Percentiles rank a stretch among this genome's conserved stretches.
Evolutionary conservation across 345 rosid genomes (phyloP).

Genomic region (Syzygium jambos): DNA sequence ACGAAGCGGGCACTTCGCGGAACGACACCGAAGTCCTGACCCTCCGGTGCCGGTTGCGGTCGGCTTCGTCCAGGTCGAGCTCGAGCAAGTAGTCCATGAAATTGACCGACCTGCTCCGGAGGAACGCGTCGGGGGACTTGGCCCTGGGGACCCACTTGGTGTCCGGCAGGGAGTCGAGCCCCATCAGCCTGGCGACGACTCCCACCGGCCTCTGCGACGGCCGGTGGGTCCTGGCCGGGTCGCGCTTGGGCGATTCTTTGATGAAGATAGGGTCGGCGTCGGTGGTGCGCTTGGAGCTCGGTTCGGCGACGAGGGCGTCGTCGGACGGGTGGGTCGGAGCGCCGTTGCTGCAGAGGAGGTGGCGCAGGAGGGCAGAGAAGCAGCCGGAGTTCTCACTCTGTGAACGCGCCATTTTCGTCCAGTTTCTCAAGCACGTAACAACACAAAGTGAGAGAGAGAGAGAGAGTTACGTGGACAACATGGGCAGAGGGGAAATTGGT

Average conservation of each 20-base stretch:
- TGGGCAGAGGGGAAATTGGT: not conserved
- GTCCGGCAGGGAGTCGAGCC: constrained; percentile 55
- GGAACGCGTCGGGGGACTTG: constrained; percentile 30
- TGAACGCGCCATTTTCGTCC: not conserved
- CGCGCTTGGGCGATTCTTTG: constrained; percentile 1
- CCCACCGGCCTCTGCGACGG: constrained; percentile 29
- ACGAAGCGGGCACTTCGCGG: constrained; percentile 38
- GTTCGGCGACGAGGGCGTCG: constrained; percentile 20
- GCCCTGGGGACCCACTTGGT: constrained; percentile 26
- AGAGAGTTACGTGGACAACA: not conserved
- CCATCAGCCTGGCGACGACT: constrained; percentile 85
- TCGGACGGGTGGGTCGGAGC: constrained; percentile 72
- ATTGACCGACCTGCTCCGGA: constrained; percentile 77
- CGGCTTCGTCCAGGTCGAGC: constrained; percentile 21
- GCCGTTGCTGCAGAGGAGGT: constrained; percentile 55
- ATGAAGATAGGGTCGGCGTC: constrained; percentile 4
- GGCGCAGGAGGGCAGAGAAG: constrained; percentile 44
- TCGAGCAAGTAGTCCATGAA: constrained; percentile 73
- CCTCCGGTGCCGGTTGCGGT: constrained; percentile 26
- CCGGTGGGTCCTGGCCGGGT: constrained; percentile 8
- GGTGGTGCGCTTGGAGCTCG: not conserved
- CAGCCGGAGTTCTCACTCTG: constrained; percentile 39
- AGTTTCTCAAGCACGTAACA: not conserved
- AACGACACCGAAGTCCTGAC: constrained; percentile 74
- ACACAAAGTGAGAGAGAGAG: not conserved